Evolutionary conservation across 2,329 filamentous ascomycete species (phyloP).

Genomic region (Talaromyces sp.): DNA sequence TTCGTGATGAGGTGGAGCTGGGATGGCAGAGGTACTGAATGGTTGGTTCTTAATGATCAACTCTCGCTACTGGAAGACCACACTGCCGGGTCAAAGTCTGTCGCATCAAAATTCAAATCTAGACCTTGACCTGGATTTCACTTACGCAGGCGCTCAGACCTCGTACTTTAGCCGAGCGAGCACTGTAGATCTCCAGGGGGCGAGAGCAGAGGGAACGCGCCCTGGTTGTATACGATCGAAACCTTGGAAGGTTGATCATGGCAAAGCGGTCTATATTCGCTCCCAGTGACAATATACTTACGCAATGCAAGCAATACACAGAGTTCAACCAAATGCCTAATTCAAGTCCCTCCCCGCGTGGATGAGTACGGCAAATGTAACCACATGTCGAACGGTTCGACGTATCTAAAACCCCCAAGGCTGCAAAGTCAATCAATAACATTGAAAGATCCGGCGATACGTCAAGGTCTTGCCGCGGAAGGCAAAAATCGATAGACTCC

Average conservation of each 20-base stretch:
- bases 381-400: constrained; percentile 5
- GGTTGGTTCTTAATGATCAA: background rate
- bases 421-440: constrained; percentile 8
- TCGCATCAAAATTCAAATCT: background rate
- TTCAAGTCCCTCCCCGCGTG: background rate
- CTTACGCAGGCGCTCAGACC: constrained; percentile 3
- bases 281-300: too few relatives aligned
- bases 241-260: background rate
- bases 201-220: background rate
- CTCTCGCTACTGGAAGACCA: background rate
- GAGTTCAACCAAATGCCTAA: background rate
- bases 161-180: background rate
- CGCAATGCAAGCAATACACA: background rate
- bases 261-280: background rate
- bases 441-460: background rate
- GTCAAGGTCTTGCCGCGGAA: constrained; percentile 9
- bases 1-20: too few relatives aligned
- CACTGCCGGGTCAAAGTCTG: background rate
- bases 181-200: constrained; percentile 5
- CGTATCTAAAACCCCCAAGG: constrained; percentile 11
- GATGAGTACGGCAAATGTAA: background rate
- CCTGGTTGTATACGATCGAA: background rate
- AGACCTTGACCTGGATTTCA: background rate
- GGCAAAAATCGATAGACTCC: constrained; percentile 21
- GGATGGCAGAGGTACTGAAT: background rate